Base-by-base conservation (phyloP, 192 early-diverging fungal species). In the Coemansia sp. region DNA sequence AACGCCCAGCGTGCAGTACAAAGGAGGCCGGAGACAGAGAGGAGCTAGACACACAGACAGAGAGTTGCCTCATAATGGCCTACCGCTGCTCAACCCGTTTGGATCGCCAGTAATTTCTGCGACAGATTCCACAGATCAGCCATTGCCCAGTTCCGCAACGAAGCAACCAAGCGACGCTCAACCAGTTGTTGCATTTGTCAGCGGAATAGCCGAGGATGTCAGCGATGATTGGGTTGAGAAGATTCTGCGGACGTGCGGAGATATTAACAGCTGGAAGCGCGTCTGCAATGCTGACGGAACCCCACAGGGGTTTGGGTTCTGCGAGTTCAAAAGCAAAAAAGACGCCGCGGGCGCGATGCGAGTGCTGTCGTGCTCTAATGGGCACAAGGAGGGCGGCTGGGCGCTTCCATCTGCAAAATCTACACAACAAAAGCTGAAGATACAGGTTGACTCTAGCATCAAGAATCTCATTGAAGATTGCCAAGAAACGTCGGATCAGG, bases 251-350 rank as follows among this genome's bases (percentile, higher is more conserved):
- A 60, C 58, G 8, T 77, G 68, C 11, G 68, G 74, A 16, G 30
- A 65, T 14, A 49, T 77, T 32, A 50, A 12, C 16, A 67, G 42
- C 56, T 77, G 74, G 68, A 48, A 32, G 14, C 64, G 74, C 6
- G 68, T 62, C 5, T 43, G 40, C 23, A 56, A 55, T 28, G 56
- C 68, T 1, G 54, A 71, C 11, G 74, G 58, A 3, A 54, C 52
- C 25, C 74, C 68, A 21, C 60, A 67, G 33, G 38, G 55, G n/a
- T 77, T 77, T 63, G 74, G 74, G 5, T 77, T 77, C 51, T 77
- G 74, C 62, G 74, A 71, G 30, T 77, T 71, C 38, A 28, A 53
- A n/a, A 46, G 31, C 21, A 28, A 51, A 19, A 30, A 61, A 3
- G 52, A 49, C 19, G 74, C 65, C 1, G 47, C 58, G 6, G 40